phyloP scores from a whole-genome alignment of 176 grass and related monocot species.

The Oryza glumipatula region DNA sequence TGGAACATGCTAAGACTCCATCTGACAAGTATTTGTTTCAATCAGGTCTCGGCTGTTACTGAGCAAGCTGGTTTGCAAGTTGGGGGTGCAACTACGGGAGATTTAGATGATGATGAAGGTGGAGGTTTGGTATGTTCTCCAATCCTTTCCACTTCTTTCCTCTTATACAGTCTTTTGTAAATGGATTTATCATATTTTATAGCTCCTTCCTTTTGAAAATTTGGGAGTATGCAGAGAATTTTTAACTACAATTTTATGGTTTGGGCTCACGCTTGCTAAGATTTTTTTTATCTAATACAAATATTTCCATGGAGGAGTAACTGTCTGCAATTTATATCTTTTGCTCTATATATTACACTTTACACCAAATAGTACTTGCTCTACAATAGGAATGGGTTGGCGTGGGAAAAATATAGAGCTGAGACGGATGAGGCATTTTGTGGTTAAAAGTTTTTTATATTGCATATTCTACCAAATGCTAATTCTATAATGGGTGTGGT shows the following conservation, averaged over 20 bases:
- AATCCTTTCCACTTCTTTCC: not conserved
- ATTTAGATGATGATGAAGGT: conserved; percentile 98
- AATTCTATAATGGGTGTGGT: too few relatives aligned
- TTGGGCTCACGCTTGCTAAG: conserved; percentile 4
- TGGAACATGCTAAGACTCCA: conserved; percentile 16
- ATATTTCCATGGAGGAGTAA: too few relatives aligned
- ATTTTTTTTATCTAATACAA: not conserved
- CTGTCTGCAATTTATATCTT: too few relatives aligned
- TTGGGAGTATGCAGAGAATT: not conserved
- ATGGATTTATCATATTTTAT: conserved; percentile 7
- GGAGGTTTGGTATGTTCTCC: conserved; percentile 79
- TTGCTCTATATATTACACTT: too few relatives aligned
- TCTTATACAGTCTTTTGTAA: not conserved
- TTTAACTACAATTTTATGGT: not conserved
- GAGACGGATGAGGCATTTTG: not conserved
- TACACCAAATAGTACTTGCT: not conserved
- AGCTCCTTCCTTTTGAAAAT: not conserved
- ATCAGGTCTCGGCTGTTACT: conserved; percentile 93
- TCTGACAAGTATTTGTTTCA: conserved; percentile 6
- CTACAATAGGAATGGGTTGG: not conserved
- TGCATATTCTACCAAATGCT: too few relatives aligned
- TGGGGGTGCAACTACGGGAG: conserved; percentile 65
- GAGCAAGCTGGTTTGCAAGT: conserved; percentile 81
- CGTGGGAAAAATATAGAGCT: not conserved
- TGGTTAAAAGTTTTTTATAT: not conserved